Base-by-base conservation (phyloP, 2,329 filamentous ascomycete genomes). In the Exophiala calicioides region DNA sequence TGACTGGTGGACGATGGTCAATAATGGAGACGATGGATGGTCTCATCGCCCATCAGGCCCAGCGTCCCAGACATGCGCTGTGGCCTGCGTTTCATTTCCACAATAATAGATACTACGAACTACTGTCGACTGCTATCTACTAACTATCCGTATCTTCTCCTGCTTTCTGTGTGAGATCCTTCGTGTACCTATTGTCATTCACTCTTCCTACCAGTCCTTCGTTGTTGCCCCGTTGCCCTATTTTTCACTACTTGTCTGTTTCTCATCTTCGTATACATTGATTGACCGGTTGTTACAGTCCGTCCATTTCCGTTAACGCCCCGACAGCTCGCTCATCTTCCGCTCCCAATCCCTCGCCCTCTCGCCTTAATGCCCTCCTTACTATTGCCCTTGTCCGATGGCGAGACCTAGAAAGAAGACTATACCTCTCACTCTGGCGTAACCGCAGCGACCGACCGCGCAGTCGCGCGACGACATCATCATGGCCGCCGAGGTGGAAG, bases 401-500 rank as follows among this genome's bases (percentile, higher is more conserved):
- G 50, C 44, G 36, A 35, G 41, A 27, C 38, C 19, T 38, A 46
- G 23, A 33, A 23, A 43, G 8, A 43, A 43, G 36, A 32, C 30
- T 10, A 39, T 23, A 40, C 13, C 36, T 40, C 21, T 26, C 23
- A 13, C 35, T 33, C 23, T 38, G 44, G 39, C 24, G 39, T 52
- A 36, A 41, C 21, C 19, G 34, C 31, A 30, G 15, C 27, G 39
- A 50, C 16, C n/a, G 15, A 31, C 37, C 23, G 19, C 36, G 31
- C 42, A 21, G 31, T 18, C n/a, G 19, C 19, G 24, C 35, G 38
- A 16, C 16, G 16, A 12, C 19, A 36, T 41, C 12, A 30, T 37
- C 13, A 37, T 52, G 41, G 34, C 50, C 35, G 45, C 50, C 30
- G 39, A 48, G 23, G 32, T 49, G 21, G 45, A 52, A 13, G 50